Percentiles rank a stretch among this genome's conserved stretches.
Conservation (phyloP, 192 early-diverging fungal species). For the Coemansia sp. region DNA sequence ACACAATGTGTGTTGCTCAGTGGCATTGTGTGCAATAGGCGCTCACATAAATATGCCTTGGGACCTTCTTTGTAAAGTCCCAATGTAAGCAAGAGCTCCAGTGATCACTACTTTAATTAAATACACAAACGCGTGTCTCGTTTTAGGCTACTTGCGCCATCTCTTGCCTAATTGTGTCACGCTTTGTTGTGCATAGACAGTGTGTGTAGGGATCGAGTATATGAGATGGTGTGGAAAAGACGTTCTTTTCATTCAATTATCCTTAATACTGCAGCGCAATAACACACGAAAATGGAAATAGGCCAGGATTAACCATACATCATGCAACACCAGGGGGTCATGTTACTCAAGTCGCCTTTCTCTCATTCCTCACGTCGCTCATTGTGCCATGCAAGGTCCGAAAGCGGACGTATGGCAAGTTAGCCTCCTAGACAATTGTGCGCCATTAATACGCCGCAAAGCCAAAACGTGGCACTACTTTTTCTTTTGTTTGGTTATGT, state of each 20-base stretch:
- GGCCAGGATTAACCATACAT: neutral
- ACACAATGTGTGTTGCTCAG: neutral
- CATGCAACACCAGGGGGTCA: neutral
- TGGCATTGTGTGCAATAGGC: neutral
- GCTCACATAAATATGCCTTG: constrained; percentile 1
- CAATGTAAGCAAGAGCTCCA: constrained; percentile 1
- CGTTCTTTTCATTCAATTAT: neutral
- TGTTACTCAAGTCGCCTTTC: constrained; percentile 1
- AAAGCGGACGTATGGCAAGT: neutral
- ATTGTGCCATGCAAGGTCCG: constrained; percentile 4
- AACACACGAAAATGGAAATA: neutral
- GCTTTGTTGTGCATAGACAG: constrained; percentile 4
- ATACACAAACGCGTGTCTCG: neutral
- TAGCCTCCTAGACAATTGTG: neutral
- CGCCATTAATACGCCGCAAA: neutral
- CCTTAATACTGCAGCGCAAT: neutral
- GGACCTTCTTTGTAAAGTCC: neutral
- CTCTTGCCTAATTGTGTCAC: neutral
- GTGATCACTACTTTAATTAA: constrained; percentile 5
- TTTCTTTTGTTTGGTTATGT: neutral
- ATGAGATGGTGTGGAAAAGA: neutral
- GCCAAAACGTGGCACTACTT: constrained; percentile 8
- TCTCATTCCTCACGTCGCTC: neutral
- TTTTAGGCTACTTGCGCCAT: neutral
- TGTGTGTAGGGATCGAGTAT: neutral